Conservation (phyloP, 1,284 basidiomycete genomes). For the Cerioporus squamosus region DNA sequence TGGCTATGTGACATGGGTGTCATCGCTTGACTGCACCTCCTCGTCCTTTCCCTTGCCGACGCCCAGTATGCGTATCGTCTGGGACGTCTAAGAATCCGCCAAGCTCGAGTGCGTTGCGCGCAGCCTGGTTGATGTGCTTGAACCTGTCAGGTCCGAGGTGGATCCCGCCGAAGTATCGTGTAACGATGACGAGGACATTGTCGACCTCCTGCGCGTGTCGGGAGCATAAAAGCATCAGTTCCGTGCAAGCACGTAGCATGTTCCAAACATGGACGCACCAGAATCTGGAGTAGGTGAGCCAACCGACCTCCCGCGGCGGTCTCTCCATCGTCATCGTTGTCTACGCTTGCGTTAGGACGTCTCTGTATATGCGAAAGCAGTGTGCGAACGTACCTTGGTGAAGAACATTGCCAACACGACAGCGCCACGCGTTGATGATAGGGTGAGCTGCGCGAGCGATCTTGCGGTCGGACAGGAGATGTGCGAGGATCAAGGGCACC, state of each 20-base stretch:
- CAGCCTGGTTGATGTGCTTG: conserved; percentile 92
- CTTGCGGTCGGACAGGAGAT: conserved; percentile 74
- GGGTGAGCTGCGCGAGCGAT: conserved; percentile 86
- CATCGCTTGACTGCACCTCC: conserved; percentile 6
- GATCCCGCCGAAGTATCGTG: conserved; percentile 81
- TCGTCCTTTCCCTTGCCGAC: conserved; percentile 15
- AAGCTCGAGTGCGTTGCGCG: conserved; percentile 81
- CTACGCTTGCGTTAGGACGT: conserved; percentile 43
- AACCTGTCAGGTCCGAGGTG: conserved; percentile 88
- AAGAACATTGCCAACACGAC: conserved; percentile 64
- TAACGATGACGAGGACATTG: conserved; percentile 85
- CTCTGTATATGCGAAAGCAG: neutral
- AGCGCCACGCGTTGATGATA: conserved; percentile 88
- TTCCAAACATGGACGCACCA: conserved; percentile 52
- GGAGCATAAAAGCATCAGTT: neutral
- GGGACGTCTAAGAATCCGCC: conserved; percentile 75
- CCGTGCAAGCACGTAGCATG: neutral
- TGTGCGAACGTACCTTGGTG: conserved; percentile 65
- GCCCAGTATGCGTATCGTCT: conserved; percentile 12
- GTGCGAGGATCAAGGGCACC: conserved; percentile 75
- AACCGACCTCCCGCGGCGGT: conserved; percentile 87
- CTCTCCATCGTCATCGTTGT: conserved; percentile 95
- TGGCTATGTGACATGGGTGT: neutral
- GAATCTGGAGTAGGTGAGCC: conserved; percentile 86
- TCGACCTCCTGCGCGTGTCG: conserved; percentile 60